A percentile compares a stretch with the other conserved stretches of the same genome.
Evolutionary conservation across 1,139 yeast genomes (phyloP).

Genomic region (Blastobotrys aristatus): DNA sequence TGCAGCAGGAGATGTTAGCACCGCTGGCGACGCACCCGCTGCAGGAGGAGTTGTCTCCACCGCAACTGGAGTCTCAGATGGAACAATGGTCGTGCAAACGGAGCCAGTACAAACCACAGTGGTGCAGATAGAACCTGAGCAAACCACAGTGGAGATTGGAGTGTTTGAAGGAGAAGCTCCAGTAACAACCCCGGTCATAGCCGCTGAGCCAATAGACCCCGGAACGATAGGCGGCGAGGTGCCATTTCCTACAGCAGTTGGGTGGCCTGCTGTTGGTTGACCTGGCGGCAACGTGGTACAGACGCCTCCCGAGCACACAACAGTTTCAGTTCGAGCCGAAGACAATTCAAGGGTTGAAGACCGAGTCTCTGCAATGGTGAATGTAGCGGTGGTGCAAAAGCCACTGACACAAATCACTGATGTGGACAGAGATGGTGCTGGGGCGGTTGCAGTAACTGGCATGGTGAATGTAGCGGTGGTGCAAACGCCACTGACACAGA

Average conservation of each 20-base stretch:
- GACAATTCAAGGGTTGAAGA: not conserved
- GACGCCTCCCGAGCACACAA: slow-evolving; percentile 4
- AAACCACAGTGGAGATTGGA: not conserved
- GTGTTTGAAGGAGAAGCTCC: not conserved
- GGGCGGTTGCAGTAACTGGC: not conserved
- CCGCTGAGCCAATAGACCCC: too few species aligned
- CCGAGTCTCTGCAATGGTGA: too few species aligned
- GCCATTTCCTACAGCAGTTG: not conserved
- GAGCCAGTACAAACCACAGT: not conserved
- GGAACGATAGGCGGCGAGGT: not conserved
- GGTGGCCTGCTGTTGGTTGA: not conserved
- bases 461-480: not conserved
- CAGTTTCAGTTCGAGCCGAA: slow-evolving; percentile 1
- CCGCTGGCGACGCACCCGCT: not conserved
- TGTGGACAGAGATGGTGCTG: not conserved
- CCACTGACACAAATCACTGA: not conserved
- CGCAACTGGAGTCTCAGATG: not conserved
- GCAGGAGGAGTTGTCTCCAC: not conserved
- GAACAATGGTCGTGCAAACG: not conserved
- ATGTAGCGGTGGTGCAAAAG: not conserved
- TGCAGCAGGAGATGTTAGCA: not conserved
- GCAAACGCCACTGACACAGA: too few species aligned
- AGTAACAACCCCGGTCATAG: not conserved
- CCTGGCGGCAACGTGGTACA: slow-evolving; percentile 6
- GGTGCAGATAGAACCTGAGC: not conserved